phyloP scores from a whole-genome alignment of 2,329 filamentous ascomycete genomes.

The Harringtonia aguacate region DNA sequence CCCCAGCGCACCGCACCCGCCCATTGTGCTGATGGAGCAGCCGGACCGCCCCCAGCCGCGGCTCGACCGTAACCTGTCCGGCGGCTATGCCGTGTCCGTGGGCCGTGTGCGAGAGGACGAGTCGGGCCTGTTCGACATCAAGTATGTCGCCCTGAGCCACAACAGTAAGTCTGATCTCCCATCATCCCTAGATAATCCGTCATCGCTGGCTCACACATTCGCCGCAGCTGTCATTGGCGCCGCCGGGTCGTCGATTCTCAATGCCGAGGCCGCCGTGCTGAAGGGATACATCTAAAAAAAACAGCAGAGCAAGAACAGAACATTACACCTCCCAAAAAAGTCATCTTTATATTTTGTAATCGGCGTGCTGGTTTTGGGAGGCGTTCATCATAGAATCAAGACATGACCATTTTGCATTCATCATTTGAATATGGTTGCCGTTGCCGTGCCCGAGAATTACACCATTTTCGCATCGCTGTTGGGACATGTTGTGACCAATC shows the following conservation, averaged over 20 bases:
- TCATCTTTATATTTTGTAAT: too few species aligned
- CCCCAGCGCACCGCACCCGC: constrained; percentile 69
- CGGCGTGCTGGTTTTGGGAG: not conserved
- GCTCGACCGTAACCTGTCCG: constrained; percentile 74
- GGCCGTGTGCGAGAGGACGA: constrained; percentile 79
- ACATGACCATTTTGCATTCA: too few species aligned
- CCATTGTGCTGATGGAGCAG: constrained; percentile 86
- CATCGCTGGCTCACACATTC: constrained; percentile 11
- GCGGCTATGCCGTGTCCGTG: constrained; percentile 85
- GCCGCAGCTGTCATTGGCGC: constrained; percentile 73
- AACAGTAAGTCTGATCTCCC: constrained; percentile 37
- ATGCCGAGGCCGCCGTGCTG: constrained; percentile 83
- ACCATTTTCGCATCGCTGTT: too few species aligned
- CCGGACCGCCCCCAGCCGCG: constrained; percentile 83
- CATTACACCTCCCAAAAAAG: too few species aligned
- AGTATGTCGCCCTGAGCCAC: constrained; percentile 89
- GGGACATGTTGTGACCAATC: too few species aligned
- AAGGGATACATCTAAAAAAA: constrained; percentile 65
- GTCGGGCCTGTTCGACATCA: constrained; percentile 83
- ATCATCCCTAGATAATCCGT: not conserved
- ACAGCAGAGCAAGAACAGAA: not conserved
- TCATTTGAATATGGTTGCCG: too few species aligned
- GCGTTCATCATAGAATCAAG: too few species aligned
- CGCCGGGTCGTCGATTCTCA: constrained; percentile 90
- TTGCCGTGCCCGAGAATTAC: too few species aligned